These are phyloP conservation scores for Chlamydomonas sphaeroides DNA, from an alignment of 139 green algal species.

Conservation along the genomic window DNA sequence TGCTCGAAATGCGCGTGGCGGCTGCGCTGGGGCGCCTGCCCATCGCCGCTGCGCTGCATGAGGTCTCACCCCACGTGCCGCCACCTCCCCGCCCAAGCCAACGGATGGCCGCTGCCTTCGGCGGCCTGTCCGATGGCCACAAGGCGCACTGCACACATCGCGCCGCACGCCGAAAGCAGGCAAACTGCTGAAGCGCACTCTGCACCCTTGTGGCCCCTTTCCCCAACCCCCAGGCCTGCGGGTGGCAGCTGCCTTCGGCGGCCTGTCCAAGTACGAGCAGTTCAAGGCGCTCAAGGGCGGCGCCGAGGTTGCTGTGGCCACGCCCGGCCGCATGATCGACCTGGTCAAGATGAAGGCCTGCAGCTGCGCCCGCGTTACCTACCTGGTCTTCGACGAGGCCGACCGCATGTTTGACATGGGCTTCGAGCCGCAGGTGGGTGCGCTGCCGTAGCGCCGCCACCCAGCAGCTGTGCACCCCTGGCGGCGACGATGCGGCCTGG, in stretches of 20 bases:
- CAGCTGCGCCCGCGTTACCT: slow-evolving; percentile 78
- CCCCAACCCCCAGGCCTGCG: slow-evolving; percentile 55
- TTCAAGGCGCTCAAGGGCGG: slow-evolving; percentile 91
- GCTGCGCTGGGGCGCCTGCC: too few relatives aligned
- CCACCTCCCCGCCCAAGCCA: too few relatives aligned
- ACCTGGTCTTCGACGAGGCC: slow-evolving; percentile 94
- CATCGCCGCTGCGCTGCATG: too few relatives aligned
- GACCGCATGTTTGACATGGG: slow-evolving; percentile 98
- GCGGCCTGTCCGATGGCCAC: slow-evolving; percentile 94
- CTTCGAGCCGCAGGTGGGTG: slow-evolving; percentile 88
- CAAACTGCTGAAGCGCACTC: too few relatives aligned
- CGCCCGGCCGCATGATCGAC: slow-evolving; percentile 89
- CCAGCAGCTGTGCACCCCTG: too few relatives aligned
- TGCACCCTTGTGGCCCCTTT: too few relatives aligned
- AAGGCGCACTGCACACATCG: too few relatives aligned
- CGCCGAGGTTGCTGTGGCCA: slow-evolving; percentile 77
- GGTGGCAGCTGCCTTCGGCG: slow-evolving; percentile 86
- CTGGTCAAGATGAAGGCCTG: slow-evolving; percentile 77
- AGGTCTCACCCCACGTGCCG: too few relatives aligned
- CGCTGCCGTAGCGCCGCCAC: too few relatives aligned
- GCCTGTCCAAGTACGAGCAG: slow-evolving; percentile 94
- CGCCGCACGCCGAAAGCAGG: too few relatives aligned
- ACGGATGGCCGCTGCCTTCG: slow-evolving; percentile 83
- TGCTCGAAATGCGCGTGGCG: too few relatives aligned
- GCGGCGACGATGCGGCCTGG: too few relatives aligned